Conservation (phyloP, 2,329 filamentous ascomycete genomes). For the Akanthomyces lecanii region DNA sequence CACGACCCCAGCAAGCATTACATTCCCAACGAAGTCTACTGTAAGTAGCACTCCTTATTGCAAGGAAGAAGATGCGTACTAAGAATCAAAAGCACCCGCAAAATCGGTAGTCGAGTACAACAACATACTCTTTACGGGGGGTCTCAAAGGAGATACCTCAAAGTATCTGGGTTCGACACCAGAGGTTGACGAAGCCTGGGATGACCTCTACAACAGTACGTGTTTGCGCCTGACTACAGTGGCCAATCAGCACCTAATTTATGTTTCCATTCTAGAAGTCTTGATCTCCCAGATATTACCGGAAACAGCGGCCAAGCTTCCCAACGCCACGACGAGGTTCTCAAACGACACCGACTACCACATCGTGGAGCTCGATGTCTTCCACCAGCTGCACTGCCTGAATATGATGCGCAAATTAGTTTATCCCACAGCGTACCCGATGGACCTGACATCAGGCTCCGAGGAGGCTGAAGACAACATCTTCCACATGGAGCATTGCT, state of each 20-base stretch:
- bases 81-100: slow-evolving; percentile 38
- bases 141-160: slow-evolving; percentile 40
- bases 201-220: slow-evolving; percentile 38
- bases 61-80: background rate
- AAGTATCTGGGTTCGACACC: slow-evolving; percentile 50
- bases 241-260: background rate
- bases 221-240: background rate
- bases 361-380: slow-evolving; percentile 53
- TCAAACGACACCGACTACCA: slow-evolving; percentile 51
- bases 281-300: slow-evolving; percentile 56
- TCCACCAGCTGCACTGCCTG: slow-evolving; percentile 48
- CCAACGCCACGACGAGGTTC: slow-evolving; percentile 48
- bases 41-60: slow-evolving; percentile 27
- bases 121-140: slow-evolving; percentile 44
- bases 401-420: slow-evolving; percentile 45
- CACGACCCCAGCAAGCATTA: slow-evolving; percentile 10
- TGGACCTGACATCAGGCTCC: slow-evolving; percentile 39
- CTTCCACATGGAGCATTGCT: slow-evolving; percentile 43
- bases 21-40: slow-evolving; percentile 23
- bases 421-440: slow-evolving; percentile 44
- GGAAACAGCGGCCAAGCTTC: slow-evolving; percentile 48
- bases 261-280: slow-evolving; percentile 29
- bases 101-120: slow-evolving; percentile 45
- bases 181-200: slow-evolving; percentile 54
- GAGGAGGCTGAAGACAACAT: slow-evolving; percentile 36